Base-by-base conservation (phyloP, 1,139 yeast genomes). In the Arxiozyma bovina region DNA sequence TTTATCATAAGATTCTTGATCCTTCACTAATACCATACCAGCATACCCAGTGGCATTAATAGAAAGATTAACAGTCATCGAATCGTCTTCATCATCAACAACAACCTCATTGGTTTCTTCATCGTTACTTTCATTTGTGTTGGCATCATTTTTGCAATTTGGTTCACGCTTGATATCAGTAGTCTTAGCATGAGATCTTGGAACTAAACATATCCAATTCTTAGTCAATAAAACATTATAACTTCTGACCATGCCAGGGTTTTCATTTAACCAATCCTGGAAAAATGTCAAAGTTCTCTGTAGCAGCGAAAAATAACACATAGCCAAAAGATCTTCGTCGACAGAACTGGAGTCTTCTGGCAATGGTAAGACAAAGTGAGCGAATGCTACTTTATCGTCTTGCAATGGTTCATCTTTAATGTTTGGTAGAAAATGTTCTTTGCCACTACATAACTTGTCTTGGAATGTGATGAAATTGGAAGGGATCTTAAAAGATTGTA, bases 171-270 rank as follows among this genome's bases (percentile, higher is more conserved):
- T 34, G 15, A 25, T 25, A 21, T 49, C 18, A 12, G 45, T 42
- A 5, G 56, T 51, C 30, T 55, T 55, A 17, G 77, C 72, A 18
- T 67, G 65, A 5, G 84, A 75, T 63, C 98, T 79, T 27, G 98
- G 98, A n/a, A 90, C 85, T 46, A 87, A 70, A 80, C 90, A 80
- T 73, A 91, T 80, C 86, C 93, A 91, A 53, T 82, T 77, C 54
- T 83, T 81, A 45, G 96, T 89, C 77, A 91, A 80, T 50, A 89
- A 71, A 45, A 91, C 80, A 66, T 93, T 93, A 71, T 88, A 91
- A 38, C 94, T 85, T 57, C 61, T 56, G 15, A 51, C 56, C 51
- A 61, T 49, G 15, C 61, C 60, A n/a, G 68, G 69, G 44, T 58
- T 61, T 18, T 74, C 81, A 55, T 76, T 70, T 30, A 60, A 45